Base-by-base conservation (phyloP, 139 green algal species). In the Chlorella ohadii region DNA sequence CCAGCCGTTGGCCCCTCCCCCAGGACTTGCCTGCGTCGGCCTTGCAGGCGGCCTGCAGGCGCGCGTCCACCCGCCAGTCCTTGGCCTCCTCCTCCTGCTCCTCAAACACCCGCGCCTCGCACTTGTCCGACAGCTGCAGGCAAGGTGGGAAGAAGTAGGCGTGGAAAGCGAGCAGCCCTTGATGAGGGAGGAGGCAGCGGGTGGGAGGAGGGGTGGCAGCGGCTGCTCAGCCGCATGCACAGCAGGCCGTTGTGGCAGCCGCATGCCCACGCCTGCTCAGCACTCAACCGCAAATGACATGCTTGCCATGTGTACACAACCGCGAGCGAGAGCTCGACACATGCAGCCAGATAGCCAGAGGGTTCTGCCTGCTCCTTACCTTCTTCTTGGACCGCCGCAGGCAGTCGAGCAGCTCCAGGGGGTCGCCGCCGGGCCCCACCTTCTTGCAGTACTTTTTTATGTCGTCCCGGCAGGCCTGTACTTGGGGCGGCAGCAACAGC, bases 381-480 rank as follows among this genome's bases (percentile, higher is more conserved):
- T 64, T 56, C 41, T 71, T 79, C 66, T 85, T 65, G 20, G 86
- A 83, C n/a, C 59, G 91, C 79, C 85, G 92, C 19, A 96, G 89
- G 86, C 93, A 96, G 1, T 88, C 86, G 17, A 94, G 89, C 75
- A 97, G 87, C n/a, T 88, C 88, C 3, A 86, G 91, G 1, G 81
- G 66, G 12, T 87, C 83, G 76, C 89, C 86, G 2, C 82, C 56
- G 34, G 84, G 84, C 59, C 84, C 59, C 31, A 92, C 79, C 67
- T 90, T 57, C 4, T 31, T 44, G 36, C 59, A 98, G 74, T 88
- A 81, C 68, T 92, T 93, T 9, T 89, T 84, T 12, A 92, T 92
- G 78, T 97, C 94, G 16, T 78, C 79, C 64, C 95, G 94, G 82
- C 94, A 97, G 0, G 93, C 91, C 56, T 88, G 88, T 36, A 13